Evolutionary conservation across 176 grass and related monocot species (phyloP), one percentile per base, ranked within the genome.

Genomic region (Aegilops speltoides): DNA sequence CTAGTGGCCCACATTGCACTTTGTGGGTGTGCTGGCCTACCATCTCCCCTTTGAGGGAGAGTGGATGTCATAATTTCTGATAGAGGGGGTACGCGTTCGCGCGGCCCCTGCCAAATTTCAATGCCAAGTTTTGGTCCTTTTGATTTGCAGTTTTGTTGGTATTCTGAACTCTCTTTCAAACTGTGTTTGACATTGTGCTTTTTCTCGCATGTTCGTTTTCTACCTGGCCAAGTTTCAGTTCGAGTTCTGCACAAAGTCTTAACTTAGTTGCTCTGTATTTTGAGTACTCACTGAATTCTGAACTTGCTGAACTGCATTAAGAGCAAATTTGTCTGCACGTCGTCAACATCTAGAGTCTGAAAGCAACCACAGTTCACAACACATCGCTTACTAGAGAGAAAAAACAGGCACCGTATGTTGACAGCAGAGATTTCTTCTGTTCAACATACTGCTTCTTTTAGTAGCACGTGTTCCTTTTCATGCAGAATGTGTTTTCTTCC

Each of bases 61-160:
- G 15, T 76, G 73, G 73, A 50, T 8, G 24, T 50, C 41, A 2
- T 75, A 50, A 75, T 75, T 75, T 75, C 3, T 75, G 40, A 0
- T 24, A 73, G 38, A 74, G n/a, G 40, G 71, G 84, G 72, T 89
- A 89, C 37, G 87, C 72, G 81, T 94, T 60, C 72, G 84, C 57
- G 84, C 84, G 84, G 85, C 89, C 91, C 89, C 85, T 28, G 6
- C 81, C 74, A 93, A 81, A 31, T 59, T 3, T 59, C 54, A 59
- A 22, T 22, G 0, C 0, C 1, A 59, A 59, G 56, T 22, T 59
- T 59, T 57, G 52, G 19, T 57, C 54, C 2, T 59, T 8, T 4
- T 22, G 0, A 59, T 59, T 20, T 56, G 17, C 6, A 19, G 17
- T 22, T 57, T 57, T 17, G 1, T 8, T 19, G 2, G 1, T 56